Conservation (phyloP, 768 basidiomycete species). For the Agrocybe chaxingu region DNA sequence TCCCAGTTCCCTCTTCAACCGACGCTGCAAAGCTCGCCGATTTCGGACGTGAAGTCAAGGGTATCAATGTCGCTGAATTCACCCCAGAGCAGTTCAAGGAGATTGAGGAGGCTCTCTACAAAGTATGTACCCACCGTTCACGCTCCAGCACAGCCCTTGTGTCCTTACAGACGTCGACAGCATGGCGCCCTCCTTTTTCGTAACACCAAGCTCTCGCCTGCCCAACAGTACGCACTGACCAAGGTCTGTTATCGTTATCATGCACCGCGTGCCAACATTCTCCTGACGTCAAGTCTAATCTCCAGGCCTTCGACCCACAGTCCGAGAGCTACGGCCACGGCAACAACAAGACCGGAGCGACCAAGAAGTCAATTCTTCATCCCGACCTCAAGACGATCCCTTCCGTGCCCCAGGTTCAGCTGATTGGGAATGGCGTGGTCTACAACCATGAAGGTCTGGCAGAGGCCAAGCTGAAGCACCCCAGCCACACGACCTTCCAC, state of each 20-base stretch:
- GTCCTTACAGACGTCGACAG: constrained; percentile 30
- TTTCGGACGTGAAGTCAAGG: constrained; percentile 78
- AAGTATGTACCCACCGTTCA: constrained; percentile 39
- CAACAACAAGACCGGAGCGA: constrained; percentile 78
- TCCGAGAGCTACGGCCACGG: constrained; percentile 78
- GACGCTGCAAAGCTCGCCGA: constrained; percentile 62
- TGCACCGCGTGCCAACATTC: constrained; percentile 1
- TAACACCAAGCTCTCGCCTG: constrained; percentile 63
- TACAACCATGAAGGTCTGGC: constrained; percentile 79
- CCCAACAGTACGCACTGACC: constrained; percentile 82
- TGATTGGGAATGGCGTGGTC: constrained; percentile 85
- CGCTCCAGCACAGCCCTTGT: neutral
- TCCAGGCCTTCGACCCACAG: constrained; percentile 70
- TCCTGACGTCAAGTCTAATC: constrained; percentile 5
- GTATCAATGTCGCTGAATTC: constrained; percentile 63
- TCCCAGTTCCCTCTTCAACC: constrained; percentile 72
- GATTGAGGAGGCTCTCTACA: constrained; percentile 72
- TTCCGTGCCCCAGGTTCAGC: constrained; percentile 83
- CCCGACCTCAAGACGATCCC: constrained; percentile 92
- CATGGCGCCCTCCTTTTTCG: constrained; percentile 76
- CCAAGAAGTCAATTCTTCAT: constrained; percentile 79
- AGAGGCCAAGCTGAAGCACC: constrained; percentile 79
- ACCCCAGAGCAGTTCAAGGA: constrained; percentile 60
- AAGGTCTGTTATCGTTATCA: constrained; percentile 47
- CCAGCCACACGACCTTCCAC: constrained; percentile 84